Percentiles rank a stretch among this genome's conserved stretches.
Evolutionary conservation across 495 filamentous ascomycete genomes (phyloP).

Genomic region (Penicillium roqueforti): DNA sequence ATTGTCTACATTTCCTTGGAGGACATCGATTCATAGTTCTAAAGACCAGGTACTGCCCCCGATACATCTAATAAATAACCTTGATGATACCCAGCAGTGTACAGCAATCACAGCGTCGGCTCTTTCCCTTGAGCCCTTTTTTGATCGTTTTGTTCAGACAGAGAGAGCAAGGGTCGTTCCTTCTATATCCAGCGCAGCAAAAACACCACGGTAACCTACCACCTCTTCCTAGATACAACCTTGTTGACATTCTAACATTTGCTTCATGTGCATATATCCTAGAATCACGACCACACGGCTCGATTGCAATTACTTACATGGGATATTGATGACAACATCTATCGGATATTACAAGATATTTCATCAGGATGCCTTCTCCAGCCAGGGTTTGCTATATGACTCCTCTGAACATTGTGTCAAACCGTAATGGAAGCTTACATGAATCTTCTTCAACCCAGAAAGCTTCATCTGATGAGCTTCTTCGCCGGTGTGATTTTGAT

Average conservation of each 20-base stretch:
- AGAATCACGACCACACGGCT: no score
- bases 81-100: neutral
- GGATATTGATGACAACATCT: neutral
- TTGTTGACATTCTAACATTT: neutral
- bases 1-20: neutral
- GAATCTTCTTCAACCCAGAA: neutral
- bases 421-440: neutral
- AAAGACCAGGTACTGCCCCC: neutral
- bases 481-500: conserved; percentile 9
- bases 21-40: neutral
- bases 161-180: neutral
- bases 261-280: neutral
- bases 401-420: neutral
- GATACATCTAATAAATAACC: neutral
- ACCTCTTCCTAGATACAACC: neutral
- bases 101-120: no score
- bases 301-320: neutral
- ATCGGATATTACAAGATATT: neutral
- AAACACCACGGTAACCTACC: neutral
- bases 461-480: neutral
- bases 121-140: neutral
- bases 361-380: neutral
- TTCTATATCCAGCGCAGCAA: neutral
- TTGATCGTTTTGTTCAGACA: neutral
- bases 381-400: neutral